Base-by-base conservation (phyloP, 192 early-diverging fungal genomes). In the Thamnidium elegans region DNA sequence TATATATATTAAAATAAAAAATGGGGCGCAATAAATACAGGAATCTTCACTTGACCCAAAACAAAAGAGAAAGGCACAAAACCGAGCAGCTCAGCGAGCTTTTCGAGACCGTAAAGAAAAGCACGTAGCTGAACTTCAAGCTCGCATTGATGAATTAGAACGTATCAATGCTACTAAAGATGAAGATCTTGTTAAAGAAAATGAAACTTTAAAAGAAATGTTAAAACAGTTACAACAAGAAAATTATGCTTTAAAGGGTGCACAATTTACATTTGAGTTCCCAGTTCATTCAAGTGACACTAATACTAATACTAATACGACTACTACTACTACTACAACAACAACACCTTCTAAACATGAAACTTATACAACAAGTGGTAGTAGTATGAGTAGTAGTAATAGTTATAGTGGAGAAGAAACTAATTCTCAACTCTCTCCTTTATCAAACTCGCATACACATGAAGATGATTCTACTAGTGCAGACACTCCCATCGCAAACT, bases 91-190 rank as follows among this genome's bases (percentile, higher is more conserved):
- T 21, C 74, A 76, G 43, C 59, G 74, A 20, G 71, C 71, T 13
- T 73, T 73, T 17, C 59, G 93, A 54, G 92, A 95, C 68, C 87
- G 93, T 58, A 92, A 90, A 67, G 87, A 93, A 66, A 81, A 84
- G 58, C 90, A 94, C 64, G 85, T 94, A n/a, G 80, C 86, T 64
- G 81, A 86, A n/a, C 81, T 95, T 8, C 91, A 94, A 72, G 86
- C 78, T 23, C 78, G 83, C 42, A 90, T 93, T 52, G 80, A 86
- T 62, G 87, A 85, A 42, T 77, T 93, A 5, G 85, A 89, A 43
- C 85, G 85, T 32, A 14, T 61, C 3, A 81, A 84, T 42, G 48
- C 59, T 15, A 79, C 82, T 21, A 74, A 79, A 44, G 72, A 77
- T 63, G 70, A 65, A 13, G 69, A 72, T 31, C 79, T 86, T 15